A percentile compares a stretch with the other conserved stretches of the same genome.
Conservation (phyloP, 192 early-diverging fungal species). For the Backusella sp. region DNA sequence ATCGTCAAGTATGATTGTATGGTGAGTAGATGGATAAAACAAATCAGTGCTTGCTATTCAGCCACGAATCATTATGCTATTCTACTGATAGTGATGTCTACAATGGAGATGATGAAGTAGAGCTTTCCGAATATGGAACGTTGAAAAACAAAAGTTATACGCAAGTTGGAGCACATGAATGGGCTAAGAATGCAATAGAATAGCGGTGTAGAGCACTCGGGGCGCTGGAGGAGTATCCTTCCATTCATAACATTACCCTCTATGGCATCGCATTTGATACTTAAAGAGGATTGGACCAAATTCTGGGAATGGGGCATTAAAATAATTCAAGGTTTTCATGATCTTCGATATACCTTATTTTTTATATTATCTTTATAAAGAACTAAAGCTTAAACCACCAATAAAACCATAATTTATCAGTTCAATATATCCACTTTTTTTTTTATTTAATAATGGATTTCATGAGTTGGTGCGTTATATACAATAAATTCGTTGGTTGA, state of each 20-base stretch:
- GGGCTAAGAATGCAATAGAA: constrained; percentile 8
- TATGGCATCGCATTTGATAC: constrained; percentile 24
- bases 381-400: too few relatives aligned
- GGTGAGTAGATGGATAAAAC: background rate
- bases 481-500: background rate
- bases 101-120: background rate
- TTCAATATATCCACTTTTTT: background rate
- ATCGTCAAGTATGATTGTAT: background rate
- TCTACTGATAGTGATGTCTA: background rate
- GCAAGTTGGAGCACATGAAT: constrained; percentile 22
- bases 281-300: constrained; percentile 32
- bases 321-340: background rate
- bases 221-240: background rate
- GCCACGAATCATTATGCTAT: constrained; percentile 19
- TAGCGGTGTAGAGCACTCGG: background rate
- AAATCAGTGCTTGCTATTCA: constrained; percentile 16
- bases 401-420: background rate
- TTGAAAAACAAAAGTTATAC: background rate
- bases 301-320: constrained; percentile 33
- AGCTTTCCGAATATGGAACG: background rate
- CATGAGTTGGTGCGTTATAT: background rate
- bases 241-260: constrained; percentile 18
- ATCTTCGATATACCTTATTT: background rate
- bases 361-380: background rate
- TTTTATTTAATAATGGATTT: background rate